phyloP scores from a whole-genome alignment of 345 rosid genomes.

The Lumnitzera littorea region DNA sequence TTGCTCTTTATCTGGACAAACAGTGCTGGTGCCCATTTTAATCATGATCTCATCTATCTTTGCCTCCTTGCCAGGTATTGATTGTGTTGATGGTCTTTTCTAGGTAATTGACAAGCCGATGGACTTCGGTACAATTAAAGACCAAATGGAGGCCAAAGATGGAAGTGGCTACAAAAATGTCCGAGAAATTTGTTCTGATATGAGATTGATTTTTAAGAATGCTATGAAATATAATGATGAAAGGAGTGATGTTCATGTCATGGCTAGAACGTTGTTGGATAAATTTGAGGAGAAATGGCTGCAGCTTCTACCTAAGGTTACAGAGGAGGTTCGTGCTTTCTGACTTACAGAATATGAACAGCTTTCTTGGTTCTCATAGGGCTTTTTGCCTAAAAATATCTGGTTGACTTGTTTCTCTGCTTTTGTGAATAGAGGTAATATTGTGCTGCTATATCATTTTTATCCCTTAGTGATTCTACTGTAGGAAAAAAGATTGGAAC shows the following conservation, averaged over 20 bases:
- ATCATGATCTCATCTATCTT: not conserved
- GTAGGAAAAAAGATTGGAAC: constrained; percentile 65
- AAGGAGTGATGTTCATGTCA: constrained; percentile 50
- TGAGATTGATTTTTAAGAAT: constrained; percentile 76
- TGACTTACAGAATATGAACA: not conserved
- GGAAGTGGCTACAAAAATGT: constrained; percentile 73
- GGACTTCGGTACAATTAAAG: constrained; percentile 81
- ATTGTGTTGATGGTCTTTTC: not conserved
- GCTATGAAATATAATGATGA: constrained; percentile 92
- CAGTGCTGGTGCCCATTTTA: too few relatives aligned
- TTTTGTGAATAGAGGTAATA: not conserved
- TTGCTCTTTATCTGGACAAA: too few relatives aligned
- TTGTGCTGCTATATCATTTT: not conserved
- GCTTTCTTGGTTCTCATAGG: not conserved
- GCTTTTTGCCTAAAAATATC: not conserved
- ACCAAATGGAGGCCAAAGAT: constrained; percentile 73
- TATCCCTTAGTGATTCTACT: not conserved
- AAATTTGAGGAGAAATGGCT: constrained; percentile 88
- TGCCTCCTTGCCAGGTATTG: not conserved
- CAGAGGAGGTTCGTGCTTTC: constrained; percentile 49
- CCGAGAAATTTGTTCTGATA: constrained; percentile 69
- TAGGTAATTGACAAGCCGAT: constrained; percentile 81
- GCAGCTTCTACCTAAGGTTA: constrained; percentile 68
- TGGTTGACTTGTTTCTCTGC: not conserved
- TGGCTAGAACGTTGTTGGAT: constrained; percentile 70